Conservation (phyloP, 2,329 filamentous ascomycete species). For the Aureobasidium mangrovei region DNA sequence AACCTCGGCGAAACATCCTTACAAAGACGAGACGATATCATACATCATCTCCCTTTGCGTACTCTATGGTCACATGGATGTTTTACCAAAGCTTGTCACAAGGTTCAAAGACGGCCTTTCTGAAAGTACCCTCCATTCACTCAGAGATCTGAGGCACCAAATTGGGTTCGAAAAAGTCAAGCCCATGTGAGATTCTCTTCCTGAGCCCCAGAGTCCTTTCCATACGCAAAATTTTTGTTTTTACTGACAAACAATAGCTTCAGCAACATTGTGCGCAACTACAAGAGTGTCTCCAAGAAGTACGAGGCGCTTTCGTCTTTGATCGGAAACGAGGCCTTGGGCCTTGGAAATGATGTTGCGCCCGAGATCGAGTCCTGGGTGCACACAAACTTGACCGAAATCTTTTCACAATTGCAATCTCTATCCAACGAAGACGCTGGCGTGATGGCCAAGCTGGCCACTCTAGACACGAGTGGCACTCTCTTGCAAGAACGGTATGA, state of each 20-base stretch:
- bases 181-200: too few species aligned
- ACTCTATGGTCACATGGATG: neutral
- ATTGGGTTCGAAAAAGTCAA: neutral
- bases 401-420: neutral
- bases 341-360: neutral
- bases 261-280: neutral
- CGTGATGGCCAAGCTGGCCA: neutral
- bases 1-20: neutral
- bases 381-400: neutral
- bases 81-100: neutral
- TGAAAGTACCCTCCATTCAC: neutral
- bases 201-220: neutral
- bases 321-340: neutral
- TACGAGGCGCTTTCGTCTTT: neutral
- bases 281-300: neutral
- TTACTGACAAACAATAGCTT: neutral
- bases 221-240: too few species aligned
- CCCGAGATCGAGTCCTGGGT: neutral
- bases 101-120: neutral
- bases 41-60: neutral
- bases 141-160: neutral
- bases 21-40: neutral
- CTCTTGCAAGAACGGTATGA: neutral
- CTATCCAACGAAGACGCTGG: neutral
- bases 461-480: neutral